Evolutionary conservation across 345 rosid genomes (phyloP).

Genomic region (Linum usitatissimum): DNA sequence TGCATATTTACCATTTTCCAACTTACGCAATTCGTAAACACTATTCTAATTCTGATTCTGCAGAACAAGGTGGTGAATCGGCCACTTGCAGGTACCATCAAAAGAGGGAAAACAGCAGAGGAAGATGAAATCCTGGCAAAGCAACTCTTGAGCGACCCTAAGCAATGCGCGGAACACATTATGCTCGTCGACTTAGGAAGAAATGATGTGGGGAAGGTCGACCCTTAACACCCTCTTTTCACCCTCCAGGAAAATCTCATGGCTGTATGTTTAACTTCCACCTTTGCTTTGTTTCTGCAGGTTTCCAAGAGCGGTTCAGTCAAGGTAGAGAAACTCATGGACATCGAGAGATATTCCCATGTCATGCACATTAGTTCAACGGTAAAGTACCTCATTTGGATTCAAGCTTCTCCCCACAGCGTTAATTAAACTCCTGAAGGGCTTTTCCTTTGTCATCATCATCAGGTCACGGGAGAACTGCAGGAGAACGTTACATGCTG

Average conservation of each 20-base stretch:
- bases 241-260: neutral
- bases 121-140: conserved; percentile 52
- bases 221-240: neutral
- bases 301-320: conserved; percentile 77
- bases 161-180: conserved; percentile 81
- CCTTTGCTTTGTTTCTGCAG: conserved; percentile 20
- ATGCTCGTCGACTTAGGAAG: conserved; percentile 91
- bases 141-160: conserved; percentile 48
- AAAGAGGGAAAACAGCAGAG: conserved; percentile 54
- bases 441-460: neutral
- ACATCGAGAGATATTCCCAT: conserved; percentile 77
- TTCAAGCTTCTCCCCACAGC: too few species aligned
- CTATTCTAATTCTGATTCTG: neutral
- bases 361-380: conserved; percentile 98
- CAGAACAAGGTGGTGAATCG: conserved; percentile 80
- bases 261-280: neutral
- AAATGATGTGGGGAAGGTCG: conserved; percentile 82
- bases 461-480: conserved; percentile 75
- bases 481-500: conserved; percentile 58
- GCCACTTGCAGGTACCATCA: conserved; percentile 75
- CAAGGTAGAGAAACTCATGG: conserved; percentile 81
- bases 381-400: conserved; percentile 26
- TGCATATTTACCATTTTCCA: neutral
- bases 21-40: neutral
- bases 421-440: neutral